These are phyloP conservation scores for Ajuga reptans DNA, from an alignment of 305 asterid genomes.

Conservation along the genomic window DNA sequence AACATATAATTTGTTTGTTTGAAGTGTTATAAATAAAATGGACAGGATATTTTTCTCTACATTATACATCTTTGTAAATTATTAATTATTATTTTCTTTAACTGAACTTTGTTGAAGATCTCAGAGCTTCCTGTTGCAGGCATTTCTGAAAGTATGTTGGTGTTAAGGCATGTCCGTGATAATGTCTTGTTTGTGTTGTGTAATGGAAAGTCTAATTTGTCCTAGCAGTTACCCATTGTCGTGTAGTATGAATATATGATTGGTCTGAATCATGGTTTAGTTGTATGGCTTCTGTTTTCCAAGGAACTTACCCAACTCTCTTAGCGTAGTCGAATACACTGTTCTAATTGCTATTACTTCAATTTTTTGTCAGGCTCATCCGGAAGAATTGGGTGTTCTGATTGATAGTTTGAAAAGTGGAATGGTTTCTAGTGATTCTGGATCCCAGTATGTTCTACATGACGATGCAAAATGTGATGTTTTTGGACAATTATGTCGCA, in stretches of 20 bases:
- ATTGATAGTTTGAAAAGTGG: slow-evolving; percentile 93
- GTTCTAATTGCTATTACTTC: slow-evolving; percentile 17
- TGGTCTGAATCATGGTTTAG: slow-evolving; percentile 1
- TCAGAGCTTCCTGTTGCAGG: slow-evolving; percentile 5
- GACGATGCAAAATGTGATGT: slow-evolving; percentile 87
- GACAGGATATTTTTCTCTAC: background rate
- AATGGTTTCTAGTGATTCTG: slow-evolving; percentile 80
- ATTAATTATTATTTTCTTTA: background rate
- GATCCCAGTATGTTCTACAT: slow-evolving; percentile 70
- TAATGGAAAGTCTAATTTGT: slow-evolving; percentile 1
- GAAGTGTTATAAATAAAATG: background rate
- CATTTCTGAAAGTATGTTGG: background rate
- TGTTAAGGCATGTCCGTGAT: background rate
- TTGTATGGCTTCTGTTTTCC: slow-evolving; percentile 16
- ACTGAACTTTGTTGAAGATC: slow-evolving; percentile 5
- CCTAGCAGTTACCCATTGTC: background rate
- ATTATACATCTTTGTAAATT: background rate
- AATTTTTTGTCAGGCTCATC: slow-evolving; percentile 57
- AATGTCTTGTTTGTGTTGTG: slow-evolving; percentile 15
- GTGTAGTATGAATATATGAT: slow-evolving; percentile 3
- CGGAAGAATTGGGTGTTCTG: slow-evolving; percentile 81
- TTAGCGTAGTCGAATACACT: slow-evolving; percentile 4
- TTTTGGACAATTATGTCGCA: slow-evolving; percentile 89
- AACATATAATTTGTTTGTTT: background rate
- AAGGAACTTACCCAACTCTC: slow-evolving; percentile 12